These are phyloP conservation scores for Tylopilus felleus DNA, from an alignment of 768 basidiomycete species.

Conservation along the genomic window DNA sequence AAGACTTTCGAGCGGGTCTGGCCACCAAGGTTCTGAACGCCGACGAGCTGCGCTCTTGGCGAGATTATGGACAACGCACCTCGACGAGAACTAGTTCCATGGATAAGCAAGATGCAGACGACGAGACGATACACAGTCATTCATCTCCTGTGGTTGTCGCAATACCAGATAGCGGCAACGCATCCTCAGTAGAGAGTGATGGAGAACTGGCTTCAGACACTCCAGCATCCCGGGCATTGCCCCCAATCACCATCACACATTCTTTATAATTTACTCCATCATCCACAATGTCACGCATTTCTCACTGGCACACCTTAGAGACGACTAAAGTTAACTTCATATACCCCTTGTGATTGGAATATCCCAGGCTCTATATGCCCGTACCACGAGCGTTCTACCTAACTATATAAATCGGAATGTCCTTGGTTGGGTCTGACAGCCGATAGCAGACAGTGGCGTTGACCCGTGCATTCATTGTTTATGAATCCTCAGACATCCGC, in stretches of 20 bases:
- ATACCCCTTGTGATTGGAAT: conserved; percentile 27
- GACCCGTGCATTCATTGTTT: neutral
- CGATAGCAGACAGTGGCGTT: neutral
- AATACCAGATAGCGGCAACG: conserved; percentile 14
- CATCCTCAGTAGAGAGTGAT: conserved; percentile 27
- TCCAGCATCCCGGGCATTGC: conserved; percentile 21
- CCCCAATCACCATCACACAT: conserved; percentile 45
- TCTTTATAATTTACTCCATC: conserved; percentile 27
- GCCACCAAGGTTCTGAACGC: conserved; percentile 68
- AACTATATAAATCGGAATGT: conserved; percentile 7
- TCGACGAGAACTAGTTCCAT: conserved; percentile 9
- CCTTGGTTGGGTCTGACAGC: conserved; percentile 2
- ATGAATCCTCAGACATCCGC: conserved; percentile 48
- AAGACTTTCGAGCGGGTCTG: conserved; percentile 49
- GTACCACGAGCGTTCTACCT: conserved; percentile 14
- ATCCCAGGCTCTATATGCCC: conserved; percentile 7
- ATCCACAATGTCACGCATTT: conserved; percentile 2
- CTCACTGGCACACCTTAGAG: conserved; percentile 23
- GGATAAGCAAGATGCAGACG: conserved; percentile 27
- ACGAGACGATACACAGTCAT: conserved; percentile 26
- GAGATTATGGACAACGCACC: conserved; percentile 32
- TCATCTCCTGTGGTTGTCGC: conserved; percentile 19
- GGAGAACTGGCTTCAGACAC: conserved; percentile 21
- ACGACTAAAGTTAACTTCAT: conserved; percentile 18
- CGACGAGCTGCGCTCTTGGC: conserved; percentile 67